Evolutionary conservation across 257 asterid genomes (phyloP).

Genomic region (Fraxinus anomala): DNA sequence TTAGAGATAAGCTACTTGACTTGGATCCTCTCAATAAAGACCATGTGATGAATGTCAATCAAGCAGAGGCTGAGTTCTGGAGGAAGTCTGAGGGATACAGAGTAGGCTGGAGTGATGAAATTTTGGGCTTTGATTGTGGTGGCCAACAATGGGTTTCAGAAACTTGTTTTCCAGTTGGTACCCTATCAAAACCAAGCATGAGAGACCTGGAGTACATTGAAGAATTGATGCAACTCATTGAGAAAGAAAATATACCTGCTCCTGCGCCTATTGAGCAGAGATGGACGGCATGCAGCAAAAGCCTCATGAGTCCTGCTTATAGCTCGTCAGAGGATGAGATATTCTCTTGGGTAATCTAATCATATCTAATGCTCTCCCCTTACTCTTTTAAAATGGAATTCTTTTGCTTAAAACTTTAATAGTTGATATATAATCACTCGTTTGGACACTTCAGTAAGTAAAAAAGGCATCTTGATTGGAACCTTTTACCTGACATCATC

Average conservation of each 20-base stretch:
- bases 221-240: conserved; percentile 65
- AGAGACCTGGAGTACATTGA: conserved; percentile 84
- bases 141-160: conserved; percentile 99
- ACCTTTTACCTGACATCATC: not conserved
- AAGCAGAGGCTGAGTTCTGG: conserved; percentile 97
- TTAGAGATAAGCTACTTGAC: conserved; percentile 83
- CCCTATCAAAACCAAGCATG: conserved; percentile 79
- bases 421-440: not conserved
- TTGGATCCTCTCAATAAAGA: conserved; percentile 88
- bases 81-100: conserved; percentile 89
- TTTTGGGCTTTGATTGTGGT: conserved; percentile 95
- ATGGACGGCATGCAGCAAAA: conserved; percentile 87
- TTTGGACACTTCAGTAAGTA: not conserved
- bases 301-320: conserved; percentile 94
- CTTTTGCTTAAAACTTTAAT: not conserved
- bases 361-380: not conserved
- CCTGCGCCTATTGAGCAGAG: conserved; percentile 99
- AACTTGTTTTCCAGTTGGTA: conserved; percentile 90
- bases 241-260: conserved; percentile 78
- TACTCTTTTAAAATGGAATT: not conserved
- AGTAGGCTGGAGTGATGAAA: conserved; percentile 96
- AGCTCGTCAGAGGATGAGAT: conserved; percentile 71
- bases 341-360: conserved; percentile 81
- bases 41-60: conserved; percentile 65
- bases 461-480: not conserved